Percentiles rank a stretch among this genome's conserved stretches.
Conservation (phyloP, 140 eudicot genomes). For the Cichorium intybus region DNA sequence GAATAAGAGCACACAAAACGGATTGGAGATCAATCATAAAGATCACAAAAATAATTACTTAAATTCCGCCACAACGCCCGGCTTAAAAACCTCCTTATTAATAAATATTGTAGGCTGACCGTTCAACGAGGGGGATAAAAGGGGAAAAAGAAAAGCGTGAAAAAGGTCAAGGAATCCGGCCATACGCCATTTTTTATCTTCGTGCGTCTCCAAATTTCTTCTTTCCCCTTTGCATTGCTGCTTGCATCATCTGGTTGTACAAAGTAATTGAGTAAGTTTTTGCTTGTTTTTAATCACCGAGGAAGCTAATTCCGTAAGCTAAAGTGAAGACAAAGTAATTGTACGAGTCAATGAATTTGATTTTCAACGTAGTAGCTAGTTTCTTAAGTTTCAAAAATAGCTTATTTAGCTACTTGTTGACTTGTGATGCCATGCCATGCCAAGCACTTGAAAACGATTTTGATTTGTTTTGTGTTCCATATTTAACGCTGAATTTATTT, state of each 20-base stretch:
- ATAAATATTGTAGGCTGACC: constrained; percentile 9
- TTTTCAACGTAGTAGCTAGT: not conserved
- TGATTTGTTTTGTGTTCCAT: constrained; percentile 2
- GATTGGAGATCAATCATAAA: no score
- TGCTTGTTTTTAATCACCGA: not conserved
- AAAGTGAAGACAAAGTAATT: not conserved
- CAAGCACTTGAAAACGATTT: not conserved
- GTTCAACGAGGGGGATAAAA: constrained; percentile 17
- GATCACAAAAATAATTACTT: no score
- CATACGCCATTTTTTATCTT: constrained; percentile 30
- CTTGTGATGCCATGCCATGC: not conserved
- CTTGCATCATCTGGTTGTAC: constrained; percentile 7
- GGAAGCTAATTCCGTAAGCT: constrained; percentile 2
- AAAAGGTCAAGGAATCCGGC: constrained; percentile 42
- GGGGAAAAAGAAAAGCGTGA: constrained; percentile 13
- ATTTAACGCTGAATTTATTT: not conserved
- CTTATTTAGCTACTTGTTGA: not conserved
- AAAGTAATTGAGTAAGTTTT: not conserved
- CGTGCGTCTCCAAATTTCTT: constrained; percentile 28
- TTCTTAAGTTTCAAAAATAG: not conserved
- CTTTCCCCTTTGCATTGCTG: not conserved
- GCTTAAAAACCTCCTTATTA: no score
- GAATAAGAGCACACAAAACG: no score
- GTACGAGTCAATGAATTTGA: not conserved
- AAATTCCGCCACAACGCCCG: no score